Base-by-base conservation (phyloP, 164 flowering plant species). In the Amborella trichopoda region DNA sequence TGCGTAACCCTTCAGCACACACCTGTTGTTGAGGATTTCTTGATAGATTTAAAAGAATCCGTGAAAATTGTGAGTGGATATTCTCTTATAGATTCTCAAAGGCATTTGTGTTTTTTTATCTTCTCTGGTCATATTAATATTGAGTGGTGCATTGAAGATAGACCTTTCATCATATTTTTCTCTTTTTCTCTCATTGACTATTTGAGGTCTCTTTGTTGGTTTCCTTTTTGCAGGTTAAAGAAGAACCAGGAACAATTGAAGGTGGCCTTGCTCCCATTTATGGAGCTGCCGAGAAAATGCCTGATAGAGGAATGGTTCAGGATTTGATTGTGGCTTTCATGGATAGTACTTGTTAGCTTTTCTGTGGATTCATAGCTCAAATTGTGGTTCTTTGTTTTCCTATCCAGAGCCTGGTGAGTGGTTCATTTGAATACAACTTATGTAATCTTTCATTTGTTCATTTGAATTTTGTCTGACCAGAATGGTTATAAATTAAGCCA, bases 1-100 rank as follows among this genome's bases (percentile, higher is more conserved):
- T 87, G 99, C 30, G 59, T 87, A 50, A 87, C 99, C 28, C 96
- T 91, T 68, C 99, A 91, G 68, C 99, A 87, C 65, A 91, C 76
- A 27, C 56, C 74, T 0, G 67, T 77, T 2, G 70, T 66, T 33
- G 83, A 75, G 22, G 78, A 72, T 48, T 87, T 86, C 70, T 68
- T 91, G 39, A 58, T 57, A 60, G 96, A 86, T 53, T 48, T 91
- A 54, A 53, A 48, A 49, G 80, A 74, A 61, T 69, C 93, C 40
- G 95, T 91, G 32, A 30, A 70, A 56, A 78, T 73, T 34, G 99
- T 91, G 76, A 84, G 87, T 69, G 40, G 24, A n/a, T 45, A 22
- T 14, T 48, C 32, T 16, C 26, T 13, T 16, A 16, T 26, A 20
- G 5, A 37, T 13, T 37, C 18, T 37, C n/a, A n/a, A n/a, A n/a